These are phyloP conservation scores for Lizonia empirigonia DNA, from an alignment of 2,329 filamentous ascomycete species.

Conservation along the genomic window DNA sequence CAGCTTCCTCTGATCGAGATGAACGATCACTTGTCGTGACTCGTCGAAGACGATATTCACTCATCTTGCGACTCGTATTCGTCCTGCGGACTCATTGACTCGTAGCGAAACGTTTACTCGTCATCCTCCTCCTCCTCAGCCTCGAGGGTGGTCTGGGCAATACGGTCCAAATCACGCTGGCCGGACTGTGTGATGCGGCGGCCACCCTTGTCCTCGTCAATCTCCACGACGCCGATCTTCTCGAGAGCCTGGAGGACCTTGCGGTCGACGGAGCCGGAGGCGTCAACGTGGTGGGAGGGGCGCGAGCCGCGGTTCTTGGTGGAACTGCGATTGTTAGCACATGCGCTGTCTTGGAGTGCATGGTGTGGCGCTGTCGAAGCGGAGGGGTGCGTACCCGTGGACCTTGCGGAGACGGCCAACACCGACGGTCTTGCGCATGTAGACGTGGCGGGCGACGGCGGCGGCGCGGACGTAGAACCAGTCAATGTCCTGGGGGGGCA, in stretches of 20 bases:
- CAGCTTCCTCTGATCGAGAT: conserved; percentile 28
- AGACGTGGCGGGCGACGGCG: conserved; percentile 95
- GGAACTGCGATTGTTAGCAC: conserved; percentile 42
- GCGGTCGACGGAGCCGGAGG: conserved; percentile 93
- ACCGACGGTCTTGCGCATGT: conserved; percentile 99
- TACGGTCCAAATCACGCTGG: conserved; percentile 96
- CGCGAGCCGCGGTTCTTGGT: conserved; percentile 96
- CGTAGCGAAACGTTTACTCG: no score
- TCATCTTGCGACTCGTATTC: conserved; percentile 56
- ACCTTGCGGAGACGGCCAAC: conserved; percentile 96
- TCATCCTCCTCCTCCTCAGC: conserved; percentile 56
- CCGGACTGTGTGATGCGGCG: conserved; percentile 97
- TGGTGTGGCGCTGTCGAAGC: no score
- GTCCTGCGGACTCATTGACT: no score
- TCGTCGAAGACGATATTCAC: conserved; percentile 31
- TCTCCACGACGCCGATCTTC: conserved; percentile 98
- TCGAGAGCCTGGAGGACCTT: conserved; percentile 97
- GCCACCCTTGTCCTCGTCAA: conserved; percentile 98
- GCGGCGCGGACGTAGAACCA: conserved; percentile 93
- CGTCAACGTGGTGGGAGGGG: conserved; percentile 94
- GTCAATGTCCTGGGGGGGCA: conserved; percentile 97
- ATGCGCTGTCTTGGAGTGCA: background rate
- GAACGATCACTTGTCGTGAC: background rate
- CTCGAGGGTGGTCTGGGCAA: conserved; percentile 59
- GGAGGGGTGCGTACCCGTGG: conserved; percentile 68